phyloP scores from a whole-genome alignment of 2,329 filamentous ascomycete genomes.

The Sclerotinia nivalis region DNA sequence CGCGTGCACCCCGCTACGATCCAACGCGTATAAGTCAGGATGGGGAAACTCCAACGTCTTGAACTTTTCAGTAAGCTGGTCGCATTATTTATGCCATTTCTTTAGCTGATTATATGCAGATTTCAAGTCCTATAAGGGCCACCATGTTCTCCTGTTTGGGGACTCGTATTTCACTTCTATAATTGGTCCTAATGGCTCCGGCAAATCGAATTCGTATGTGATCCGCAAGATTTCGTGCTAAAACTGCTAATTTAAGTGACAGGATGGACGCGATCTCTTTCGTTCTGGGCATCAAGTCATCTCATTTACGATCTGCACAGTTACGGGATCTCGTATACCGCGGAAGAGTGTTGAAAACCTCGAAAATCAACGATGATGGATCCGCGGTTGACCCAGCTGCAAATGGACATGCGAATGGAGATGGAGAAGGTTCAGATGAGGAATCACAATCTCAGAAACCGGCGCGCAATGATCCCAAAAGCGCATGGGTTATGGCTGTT shows the following conservation, averaged over 20 bases:
- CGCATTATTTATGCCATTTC: conserved; percentile 6
- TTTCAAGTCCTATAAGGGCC: conserved; percentile 99
- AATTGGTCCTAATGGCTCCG: conserved; percentile 98
- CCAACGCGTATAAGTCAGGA: conserved; percentile 50
- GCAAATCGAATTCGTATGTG: conserved; percentile 96
- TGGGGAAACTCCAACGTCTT: conserved; percentile 95
- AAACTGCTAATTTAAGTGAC: conserved; percentile 34
- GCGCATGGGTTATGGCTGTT: conserved; percentile 98
- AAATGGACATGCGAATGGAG: conserved; percentile 62
- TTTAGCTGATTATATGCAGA: conserved; percentile 53
- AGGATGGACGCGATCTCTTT: conserved; percentile 99
- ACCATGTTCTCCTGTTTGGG: conserved; percentile 90
- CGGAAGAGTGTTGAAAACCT: conserved; percentile 86
- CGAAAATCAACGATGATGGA: conserved; percentile 88
- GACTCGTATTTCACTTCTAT: conserved; percentile 99
- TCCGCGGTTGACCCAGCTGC: conserved; percentile 55
- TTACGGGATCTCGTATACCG: conserved; percentile 95
- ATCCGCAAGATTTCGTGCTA: conserved; percentile 31
- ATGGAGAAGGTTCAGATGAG: conserved; percentile 58
- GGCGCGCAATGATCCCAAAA: conserved; percentile 82
- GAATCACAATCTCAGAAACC: conserved; percentile 62
- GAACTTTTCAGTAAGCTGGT: conserved; percentile 80
- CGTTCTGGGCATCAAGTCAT: conserved; percentile 96
- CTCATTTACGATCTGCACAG: conserved; percentile 92
- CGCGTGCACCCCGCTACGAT: conserved; percentile 33